These are phyloP conservation scores for Ophiostoma populinum DNA, from an alignment of 2,329 filamentous ascomycete species.

Conservation along the genomic window DNA sequence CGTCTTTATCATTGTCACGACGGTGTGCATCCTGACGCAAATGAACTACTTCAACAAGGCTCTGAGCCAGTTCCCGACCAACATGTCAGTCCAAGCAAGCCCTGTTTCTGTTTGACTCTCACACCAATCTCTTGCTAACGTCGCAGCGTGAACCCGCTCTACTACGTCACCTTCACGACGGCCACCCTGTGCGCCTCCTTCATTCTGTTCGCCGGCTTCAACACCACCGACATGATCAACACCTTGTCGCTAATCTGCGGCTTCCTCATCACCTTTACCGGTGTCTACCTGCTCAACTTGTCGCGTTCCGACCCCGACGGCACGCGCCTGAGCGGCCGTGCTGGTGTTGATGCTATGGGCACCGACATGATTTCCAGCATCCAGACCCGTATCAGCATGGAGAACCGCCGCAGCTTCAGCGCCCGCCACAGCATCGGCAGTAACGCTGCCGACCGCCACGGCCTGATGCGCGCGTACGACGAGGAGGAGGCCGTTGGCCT, in stretches of 20 bases:
- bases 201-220: conserved; percentile 90
- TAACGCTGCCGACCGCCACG: conserved; percentile 54
- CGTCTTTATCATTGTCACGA: conserved; percentile 85
- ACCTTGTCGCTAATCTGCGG: conserved; percentile 83
- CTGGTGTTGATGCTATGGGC: conserved; percentile 60
- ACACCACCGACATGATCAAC: conserved; percentile 81
- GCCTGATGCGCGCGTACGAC: conserved; percentile 78
- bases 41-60: conserved; percentile 99
- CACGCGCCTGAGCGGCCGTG: conserved; percentile 41
- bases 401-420: conserved; percentile 54
- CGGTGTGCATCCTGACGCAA: conserved; percentile 89
- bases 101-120: not conserved
- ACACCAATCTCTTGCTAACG: conserved; percentile 14
- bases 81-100: conserved; percentile 53
- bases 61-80: conserved; percentile 87
- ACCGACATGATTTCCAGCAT: conserved; percentile 83
- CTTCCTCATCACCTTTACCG: conserved; percentile 87
- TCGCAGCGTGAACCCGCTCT: conserved; percentile 74
- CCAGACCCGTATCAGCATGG: conserved; percentile 87
- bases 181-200: conserved; percentile 88
- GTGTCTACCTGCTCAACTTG: conserved; percentile 91
- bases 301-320: conserved; percentile 82
- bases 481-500: conserved; percentile 67
- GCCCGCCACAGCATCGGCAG: conserved; percentile 43
- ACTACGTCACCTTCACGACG: conserved; percentile 96